phyloP scores from a whole-genome alignment of 352 stramenopile species.

The Blastocystis sp. region DNA sequence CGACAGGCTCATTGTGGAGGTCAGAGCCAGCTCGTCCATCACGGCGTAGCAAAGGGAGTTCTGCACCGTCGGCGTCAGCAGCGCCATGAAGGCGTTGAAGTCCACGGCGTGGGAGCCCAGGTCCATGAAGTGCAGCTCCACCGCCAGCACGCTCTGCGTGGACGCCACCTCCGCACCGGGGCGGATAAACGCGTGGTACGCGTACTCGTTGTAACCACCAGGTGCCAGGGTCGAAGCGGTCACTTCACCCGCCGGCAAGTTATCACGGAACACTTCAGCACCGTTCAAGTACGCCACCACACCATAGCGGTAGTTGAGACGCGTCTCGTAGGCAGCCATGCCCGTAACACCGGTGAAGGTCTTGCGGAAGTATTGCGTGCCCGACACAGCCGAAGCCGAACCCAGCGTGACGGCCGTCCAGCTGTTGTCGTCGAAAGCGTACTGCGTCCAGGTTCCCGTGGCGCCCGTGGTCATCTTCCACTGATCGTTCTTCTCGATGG shows the following conservation, averaged over 20 bases:
- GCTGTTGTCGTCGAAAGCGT: constrained; percentile 16
- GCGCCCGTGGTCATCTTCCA: not conserved
- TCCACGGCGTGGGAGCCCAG: not conserved
- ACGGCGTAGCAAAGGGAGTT: not conserved
- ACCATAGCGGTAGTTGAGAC: constrained; percentile 38
- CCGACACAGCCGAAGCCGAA: not conserved
- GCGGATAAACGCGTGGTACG: constrained; percentile 11
- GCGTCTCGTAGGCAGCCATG: constrained; percentile 11
- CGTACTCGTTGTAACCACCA: not conserved
- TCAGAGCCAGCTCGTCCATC: not conserved
- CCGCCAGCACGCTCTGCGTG: not conserved
- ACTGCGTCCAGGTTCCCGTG: not conserved
- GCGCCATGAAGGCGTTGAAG: constrained; percentile 33
- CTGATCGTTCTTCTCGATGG: not conserved
- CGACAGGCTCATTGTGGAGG: not conserved
- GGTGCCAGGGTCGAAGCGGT: not conserved
- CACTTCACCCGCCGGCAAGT: constrained; percentile 5
- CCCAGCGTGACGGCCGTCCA: constrained; percentile 5
- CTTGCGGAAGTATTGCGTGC: constrained; percentile 44
- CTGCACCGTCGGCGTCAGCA: not conserved
- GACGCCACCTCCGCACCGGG: not conserved
- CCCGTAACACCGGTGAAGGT: not conserved
- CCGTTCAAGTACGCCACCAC: constrained; percentile 55
- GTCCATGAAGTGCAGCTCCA: constrained; percentile 13
- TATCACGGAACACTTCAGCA: constrained; percentile 47